Base-by-base conservation (phyloP, 1,139 yeast genomes). In the Blastobotrys raffinosifermentans region DNA sequence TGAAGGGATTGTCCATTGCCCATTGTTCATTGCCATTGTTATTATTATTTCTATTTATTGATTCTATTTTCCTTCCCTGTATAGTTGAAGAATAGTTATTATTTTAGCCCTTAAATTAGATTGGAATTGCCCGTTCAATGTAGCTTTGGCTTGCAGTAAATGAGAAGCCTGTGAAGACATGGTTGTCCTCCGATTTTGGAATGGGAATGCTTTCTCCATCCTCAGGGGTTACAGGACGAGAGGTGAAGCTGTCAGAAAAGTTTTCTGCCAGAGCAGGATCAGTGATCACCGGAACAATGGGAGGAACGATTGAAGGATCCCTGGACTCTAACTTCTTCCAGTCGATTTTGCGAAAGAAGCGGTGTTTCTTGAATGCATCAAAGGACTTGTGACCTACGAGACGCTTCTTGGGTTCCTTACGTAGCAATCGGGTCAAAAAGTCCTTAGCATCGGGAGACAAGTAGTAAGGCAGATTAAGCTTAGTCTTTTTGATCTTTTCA, bases 231-330 rank as follows among this genome's bases (percentile, higher is more conserved):
- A 66, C 38, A 1, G 60, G 56, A 84, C 87, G 77, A n/a, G 74
- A 77, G 0, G 97, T 89, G 61, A 89, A 91, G 50, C 86, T 94
- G 15, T 72, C 63, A 51, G 91, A 94, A 57, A 91, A 91, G 57
- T 91, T 91, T 58, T 91, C 97, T 0, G 98, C 98, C 47, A 85
- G 63, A 22, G 73, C 77, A 10, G 94, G 89, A 53, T 87, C 84
- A 0, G 96, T 84, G 35, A 89, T 81, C 9, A 82, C 64, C 0
- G 97, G 97, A 21, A 78, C 68, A 34, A 91, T 86, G 0, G 98
- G 97, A 1, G 97, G 96, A 35, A 63, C 58, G 29, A 73, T 55
- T 3, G 43, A 44, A 3, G 57, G 52, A 35, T 68, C 66, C 25
- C 82, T 75, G 8, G 52, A 51, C 36, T 66, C 70, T 39, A 89